Evolutionary conservation across 768 basidiomycete species (phyloP).

Genomic region (Phanerodontia chrysosporium): DNA sequence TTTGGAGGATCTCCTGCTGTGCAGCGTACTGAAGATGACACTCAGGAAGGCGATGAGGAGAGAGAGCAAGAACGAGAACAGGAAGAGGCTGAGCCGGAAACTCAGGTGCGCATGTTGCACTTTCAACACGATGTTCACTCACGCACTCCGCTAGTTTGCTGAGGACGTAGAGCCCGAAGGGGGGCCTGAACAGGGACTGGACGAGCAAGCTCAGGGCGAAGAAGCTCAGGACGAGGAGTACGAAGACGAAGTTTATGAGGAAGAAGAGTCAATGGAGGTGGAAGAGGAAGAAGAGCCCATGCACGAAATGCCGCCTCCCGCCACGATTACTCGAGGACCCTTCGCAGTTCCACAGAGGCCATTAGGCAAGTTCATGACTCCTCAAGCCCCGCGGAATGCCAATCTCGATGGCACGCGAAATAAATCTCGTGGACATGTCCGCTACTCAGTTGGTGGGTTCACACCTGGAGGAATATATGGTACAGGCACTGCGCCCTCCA

Average conservation of each 20-base stretch:
- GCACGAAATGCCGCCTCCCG: constrained; percentile 6
- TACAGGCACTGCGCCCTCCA: neutral
- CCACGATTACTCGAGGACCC: neutral
- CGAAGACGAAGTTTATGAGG: constrained; percentile 8
- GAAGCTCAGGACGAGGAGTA: constrained; percentile 10
- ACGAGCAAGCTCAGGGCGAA: constrained; percentile 13
- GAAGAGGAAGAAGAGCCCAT: constrained; percentile 4
- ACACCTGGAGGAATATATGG: constrained; percentile 13
- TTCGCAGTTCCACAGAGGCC: neutral
- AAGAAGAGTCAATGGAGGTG: constrained; percentile 6
- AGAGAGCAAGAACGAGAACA: constrained; percentile 12
- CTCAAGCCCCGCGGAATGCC: constrained; percentile 34
- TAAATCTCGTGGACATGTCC: constrained; percentile 8
- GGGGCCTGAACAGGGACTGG: constrained; percentile 12
- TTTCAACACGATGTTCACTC: too few species aligned
- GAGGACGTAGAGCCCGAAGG: constrained; percentile 18
- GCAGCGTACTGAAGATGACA: constrained; percentile 21
- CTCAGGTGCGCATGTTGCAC: constrained; percentile 15
- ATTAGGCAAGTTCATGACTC: constrained; percentile 51
- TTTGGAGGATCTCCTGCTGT: constrained; percentile 27
- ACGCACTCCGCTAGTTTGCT: constrained; percentile 15
- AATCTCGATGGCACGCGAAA: neutral
- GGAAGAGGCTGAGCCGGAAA: constrained; percentile 15
- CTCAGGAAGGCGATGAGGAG: constrained; percentile 18
- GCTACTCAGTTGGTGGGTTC: constrained; percentile 40